Evolutionary conservation across 2,329 filamentous ascomycete species (phyloP).

Genomic region (Ophiocordyceps robertsii): DNA sequence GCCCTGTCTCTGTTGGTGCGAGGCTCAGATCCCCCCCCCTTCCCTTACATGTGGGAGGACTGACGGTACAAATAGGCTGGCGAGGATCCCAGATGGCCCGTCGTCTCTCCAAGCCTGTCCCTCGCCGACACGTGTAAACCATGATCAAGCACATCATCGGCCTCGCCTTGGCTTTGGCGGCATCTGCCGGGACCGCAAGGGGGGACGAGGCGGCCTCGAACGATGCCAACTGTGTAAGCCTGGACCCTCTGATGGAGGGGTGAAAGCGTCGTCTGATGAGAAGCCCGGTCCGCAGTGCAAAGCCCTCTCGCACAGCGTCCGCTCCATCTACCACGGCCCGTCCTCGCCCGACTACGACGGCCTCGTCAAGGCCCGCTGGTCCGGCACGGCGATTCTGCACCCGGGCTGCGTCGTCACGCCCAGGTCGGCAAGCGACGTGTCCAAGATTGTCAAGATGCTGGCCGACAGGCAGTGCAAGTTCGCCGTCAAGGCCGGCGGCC

Average conservation of each 20-base stretch:
- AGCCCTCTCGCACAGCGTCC: not conserved
- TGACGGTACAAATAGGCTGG: too few relatives aligned
- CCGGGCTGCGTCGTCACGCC: constrained; percentile 11
- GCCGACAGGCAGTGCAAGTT: not conserved
- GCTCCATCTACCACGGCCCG: not conserved
- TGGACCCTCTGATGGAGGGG: not conserved
- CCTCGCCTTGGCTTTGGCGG: not conserved
- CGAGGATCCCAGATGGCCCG: too few relatives aligned
- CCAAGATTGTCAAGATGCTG: not conserved
- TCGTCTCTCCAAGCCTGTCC: too few relatives aligned
- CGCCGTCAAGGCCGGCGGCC: constrained; percentile 29
- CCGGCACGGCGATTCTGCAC: not conserved
- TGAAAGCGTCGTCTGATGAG: not conserved
- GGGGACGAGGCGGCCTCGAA: not conserved
- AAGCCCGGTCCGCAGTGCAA: not conserved
- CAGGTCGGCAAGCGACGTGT: constrained; percentile 11
- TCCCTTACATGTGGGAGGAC: too few relatives aligned
- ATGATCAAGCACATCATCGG: not conserved
- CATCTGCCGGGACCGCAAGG: not conserved
- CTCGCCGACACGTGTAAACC: not conserved
- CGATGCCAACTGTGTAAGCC: not conserved
- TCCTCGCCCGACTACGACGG: not conserved
- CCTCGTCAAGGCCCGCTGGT: not conserved
- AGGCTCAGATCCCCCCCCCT: too few relatives aligned
- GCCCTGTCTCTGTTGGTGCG: too few relatives aligned